phyloP scores from a whole-genome alignment of 2,329 filamentous ascomycete genomes.

The Alternaria infectoria region DNA sequence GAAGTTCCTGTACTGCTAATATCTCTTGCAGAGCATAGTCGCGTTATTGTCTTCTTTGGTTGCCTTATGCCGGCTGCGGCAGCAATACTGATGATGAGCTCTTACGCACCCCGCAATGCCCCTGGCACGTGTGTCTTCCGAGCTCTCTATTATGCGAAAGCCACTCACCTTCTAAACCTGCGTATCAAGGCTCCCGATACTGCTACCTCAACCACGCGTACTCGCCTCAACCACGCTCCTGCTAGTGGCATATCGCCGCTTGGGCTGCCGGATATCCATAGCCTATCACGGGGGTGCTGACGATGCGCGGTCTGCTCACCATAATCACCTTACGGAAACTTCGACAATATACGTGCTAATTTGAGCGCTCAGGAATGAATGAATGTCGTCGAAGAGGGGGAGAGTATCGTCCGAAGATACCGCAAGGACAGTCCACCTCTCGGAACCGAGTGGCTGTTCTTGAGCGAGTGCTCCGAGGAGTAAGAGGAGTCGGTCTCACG shows the following conservation, averaged over 20 bases:
- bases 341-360: neutral
- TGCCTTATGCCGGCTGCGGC: neutral
- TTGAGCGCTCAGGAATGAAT: neutral
- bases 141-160: neutral
- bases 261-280: neutral
- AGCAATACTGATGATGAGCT: neutral
- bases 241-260: neutral
- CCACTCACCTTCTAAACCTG: neutral
- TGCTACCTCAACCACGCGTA: neutral
- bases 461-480: neutral
- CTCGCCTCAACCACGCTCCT: neutral
- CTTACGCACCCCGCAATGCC: neutral
- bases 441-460: neutral
- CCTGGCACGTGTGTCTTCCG: neutral
- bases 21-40: neutral
- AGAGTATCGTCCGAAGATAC: neutral
- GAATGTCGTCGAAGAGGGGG: neutral
- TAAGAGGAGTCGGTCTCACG: neutral
- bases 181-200: neutral
- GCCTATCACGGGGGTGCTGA: neutral
- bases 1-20: neutral
- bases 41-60: neutral
- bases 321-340: neutral
- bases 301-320: neutral
- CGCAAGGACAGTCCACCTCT: neutral